Evolutionary conservation across 306 rosid genomes (phyloP), one percentile per base, ranked within the genome.

Genomic region (Crotalaria pallida): DNA sequence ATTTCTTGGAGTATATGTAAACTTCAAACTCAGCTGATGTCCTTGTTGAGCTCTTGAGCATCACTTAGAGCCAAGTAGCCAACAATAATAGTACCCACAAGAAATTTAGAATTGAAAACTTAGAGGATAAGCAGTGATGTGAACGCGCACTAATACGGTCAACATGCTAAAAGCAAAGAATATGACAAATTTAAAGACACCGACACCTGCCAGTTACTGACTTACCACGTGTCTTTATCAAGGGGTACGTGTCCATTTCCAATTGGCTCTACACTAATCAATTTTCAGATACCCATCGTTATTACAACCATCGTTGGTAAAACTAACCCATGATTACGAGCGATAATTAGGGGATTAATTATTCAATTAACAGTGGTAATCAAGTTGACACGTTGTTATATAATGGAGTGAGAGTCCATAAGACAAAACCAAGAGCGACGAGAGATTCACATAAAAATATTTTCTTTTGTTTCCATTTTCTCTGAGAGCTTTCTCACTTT

Each of bases 341-440:
- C 69, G 69, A 44, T 77, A 82, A 80, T 80, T 41, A 22, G 8
- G 57, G 43, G 60, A 55, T 78, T 69, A 67, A 63, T 53, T 31
- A 3, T 0, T 71, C 1, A 63, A 51, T 77, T 80, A 82, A 48
- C 50, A 31, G 48, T 26, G 27, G 51, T 16, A 61, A 60, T 17
- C n/a, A 49, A 11, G 77, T 43, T 4, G 65, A 29, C 6, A 0
- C 33, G 33, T 71, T 10, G 76, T 58, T 89, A 89, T 85, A 85
- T 75, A 87, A 59, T 0, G 43, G 66, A 48, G 36, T 2, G 70
- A 52, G 31, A n/a, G 67, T 29, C 3, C 1, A 29, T 6, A 5
- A 41, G 29, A 2, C 36, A 61, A 79, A 73, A 49, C 80, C 85
- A 61, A 81, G 97, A 81, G 92, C 72, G 96, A 60, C 27, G 91